phyloP scores from a whole-genome alignment of 108 stramenopile genomes.

The Chaetoceros tenuissimus region DNA sequence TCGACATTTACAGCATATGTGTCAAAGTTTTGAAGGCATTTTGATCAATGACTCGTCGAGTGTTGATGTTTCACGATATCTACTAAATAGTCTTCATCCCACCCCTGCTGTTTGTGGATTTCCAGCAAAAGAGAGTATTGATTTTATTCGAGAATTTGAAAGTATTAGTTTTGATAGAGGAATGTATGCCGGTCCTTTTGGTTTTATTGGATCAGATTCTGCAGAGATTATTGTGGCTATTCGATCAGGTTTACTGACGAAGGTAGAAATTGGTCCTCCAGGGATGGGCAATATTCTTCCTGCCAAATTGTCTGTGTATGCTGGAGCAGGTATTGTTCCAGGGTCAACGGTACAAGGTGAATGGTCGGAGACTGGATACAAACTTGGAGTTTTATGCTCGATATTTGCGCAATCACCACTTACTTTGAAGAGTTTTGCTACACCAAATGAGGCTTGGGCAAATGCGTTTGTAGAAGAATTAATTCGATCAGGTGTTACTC shows the following conservation, averaged over 20 bases:
- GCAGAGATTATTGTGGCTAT: constrained; percentile 75
- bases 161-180: constrained; percentile 61
- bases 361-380: constrained; percentile 77
- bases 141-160: constrained; percentile 63
- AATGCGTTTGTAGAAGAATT: constrained; percentile 86
- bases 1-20: constrained; percentile 75
- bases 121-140: constrained; percentile 30
- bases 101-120: constrained; percentile 80
- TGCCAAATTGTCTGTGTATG: constrained; percentile 51
- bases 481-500: constrained; percentile 67
- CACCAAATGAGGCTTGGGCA: constrained; percentile 83
- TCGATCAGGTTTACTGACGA: constrained; percentile 53
- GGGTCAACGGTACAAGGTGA: constrained; percentile 74
- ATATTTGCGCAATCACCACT: constrained; percentile 72
- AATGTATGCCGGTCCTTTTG: constrained; percentile 79
- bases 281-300: constrained; percentile 1
- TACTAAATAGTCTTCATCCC: constrained; percentile 62
- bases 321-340: constrained; percentile 78
- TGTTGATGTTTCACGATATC: constrained; percentile 32
- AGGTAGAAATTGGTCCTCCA: constrained; percentile 2
- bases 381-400: constrained; percentile 65
- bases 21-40: constrained; percentile 50
- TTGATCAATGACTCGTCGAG: constrained; percentile 29
- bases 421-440: constrained; percentile 52
- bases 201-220: constrained; percentile 52